Evolutionary conservation across 805 yeast species (phyloP).

Genomic region (Ogataea nakhonphanomensis): DNA sequence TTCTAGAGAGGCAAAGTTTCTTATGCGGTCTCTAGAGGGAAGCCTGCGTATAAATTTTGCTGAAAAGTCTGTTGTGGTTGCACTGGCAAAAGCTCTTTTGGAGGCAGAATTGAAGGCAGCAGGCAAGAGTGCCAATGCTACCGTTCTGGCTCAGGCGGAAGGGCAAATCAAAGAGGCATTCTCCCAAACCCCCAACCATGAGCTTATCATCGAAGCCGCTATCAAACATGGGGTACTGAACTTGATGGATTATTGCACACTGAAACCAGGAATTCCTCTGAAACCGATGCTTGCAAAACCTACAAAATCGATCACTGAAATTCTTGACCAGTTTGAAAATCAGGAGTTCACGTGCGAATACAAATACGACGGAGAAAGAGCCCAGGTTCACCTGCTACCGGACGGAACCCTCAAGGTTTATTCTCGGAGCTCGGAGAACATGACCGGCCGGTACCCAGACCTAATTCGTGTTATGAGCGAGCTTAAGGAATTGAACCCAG

Average conservation of each 20-base stretch:
- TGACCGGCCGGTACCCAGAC: slow-evolving; percentile 96
- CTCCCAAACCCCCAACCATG: slow-evolving; percentile 89
- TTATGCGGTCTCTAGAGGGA: slow-evolving; percentile 89
- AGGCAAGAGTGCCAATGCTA: slow-evolving; percentile 28
- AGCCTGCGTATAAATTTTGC: slow-evolving; percentile 91
- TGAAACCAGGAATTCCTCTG: slow-evolving; percentile 90
- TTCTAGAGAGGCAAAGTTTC: slow-evolving; percentile 83
- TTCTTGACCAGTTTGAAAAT: slow-evolving; percentile 81
- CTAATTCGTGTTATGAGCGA: slow-evolving; percentile 65
- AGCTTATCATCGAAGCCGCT: slow-evolving; percentile 64
- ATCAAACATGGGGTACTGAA: slow-evolving; percentile 64
- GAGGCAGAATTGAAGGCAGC: slow-evolving; percentile 47
- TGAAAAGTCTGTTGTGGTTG: slow-evolving; percentile 83
- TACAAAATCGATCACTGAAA: slow-evolving; percentile 89
- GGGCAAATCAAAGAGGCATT: slow-evolving; percentile 79
- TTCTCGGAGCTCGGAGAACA: slow-evolving; percentile 94
- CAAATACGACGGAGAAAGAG: slow-evolving; percentile 97
- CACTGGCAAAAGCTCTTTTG: slow-evolving; percentile 79
- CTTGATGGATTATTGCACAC: slow-evolving; percentile 61
- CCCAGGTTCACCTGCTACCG: slow-evolving; percentile 77
- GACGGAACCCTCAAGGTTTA: slow-evolving; percentile 72
- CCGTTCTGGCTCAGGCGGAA: slow-evolving; percentile 65
- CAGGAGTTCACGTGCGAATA: slow-evolving; percentile 91
- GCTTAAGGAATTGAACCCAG: slow-evolving; percentile 25
- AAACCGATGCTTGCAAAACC: slow-evolving; percentile 99